Evolutionary conservation across 2,329 filamentous ascomycete genomes (phyloP).

Genomic region (Herpotrichia juniperi): DNA sequence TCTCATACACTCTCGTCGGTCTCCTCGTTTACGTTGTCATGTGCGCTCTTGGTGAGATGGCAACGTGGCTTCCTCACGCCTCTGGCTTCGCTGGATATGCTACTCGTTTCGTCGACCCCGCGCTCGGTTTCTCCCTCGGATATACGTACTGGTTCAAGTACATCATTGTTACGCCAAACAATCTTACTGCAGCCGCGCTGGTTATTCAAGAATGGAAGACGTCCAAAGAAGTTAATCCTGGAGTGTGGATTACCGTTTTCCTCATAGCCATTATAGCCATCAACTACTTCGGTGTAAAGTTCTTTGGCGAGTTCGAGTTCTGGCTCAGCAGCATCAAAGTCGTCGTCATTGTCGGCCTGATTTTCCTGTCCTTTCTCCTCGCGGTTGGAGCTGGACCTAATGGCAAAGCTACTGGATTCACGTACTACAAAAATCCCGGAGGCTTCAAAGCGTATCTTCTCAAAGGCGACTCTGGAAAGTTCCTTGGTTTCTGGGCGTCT

Average conservation of each 20-base stretch:
- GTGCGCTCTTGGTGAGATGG: conserved; percentile 84
- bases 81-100: conserved; percentile 85
- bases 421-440: conserved; percentile 53
- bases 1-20: conserved; percentile 73
- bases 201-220: conserved; percentile 80
- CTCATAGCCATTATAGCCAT: conserved; percentile 50
- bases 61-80: conserved; percentile 77
- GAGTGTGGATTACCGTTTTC: conserved; percentile 75
- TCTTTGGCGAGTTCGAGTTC: conserved; percentile 58
- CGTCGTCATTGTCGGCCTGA: conserved; percentile 52
- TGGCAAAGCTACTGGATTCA: conserved; percentile 50
- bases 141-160: conserved; percentile 71
- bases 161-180: conserved; percentile 84
- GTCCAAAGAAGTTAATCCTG: conserved; percentile 71
- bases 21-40: conserved; percentile 81
- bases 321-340: conserved; percentile 56
- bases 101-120: conserved; percentile 78
- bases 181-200: conserved; percentile 78
- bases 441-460: conserved; percentile 51
- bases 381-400: conserved; percentile 51
- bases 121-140: conserved; percentile 78
- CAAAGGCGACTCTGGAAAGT: conserved; percentile 44
- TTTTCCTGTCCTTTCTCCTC: conserved; percentile 52
- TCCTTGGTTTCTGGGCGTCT: conserved; percentile 65
- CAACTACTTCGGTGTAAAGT: conserved; percentile 64